Base-by-base conservation (phyloP, 139 green algal species). In the Eudorina sp. region DNA sequence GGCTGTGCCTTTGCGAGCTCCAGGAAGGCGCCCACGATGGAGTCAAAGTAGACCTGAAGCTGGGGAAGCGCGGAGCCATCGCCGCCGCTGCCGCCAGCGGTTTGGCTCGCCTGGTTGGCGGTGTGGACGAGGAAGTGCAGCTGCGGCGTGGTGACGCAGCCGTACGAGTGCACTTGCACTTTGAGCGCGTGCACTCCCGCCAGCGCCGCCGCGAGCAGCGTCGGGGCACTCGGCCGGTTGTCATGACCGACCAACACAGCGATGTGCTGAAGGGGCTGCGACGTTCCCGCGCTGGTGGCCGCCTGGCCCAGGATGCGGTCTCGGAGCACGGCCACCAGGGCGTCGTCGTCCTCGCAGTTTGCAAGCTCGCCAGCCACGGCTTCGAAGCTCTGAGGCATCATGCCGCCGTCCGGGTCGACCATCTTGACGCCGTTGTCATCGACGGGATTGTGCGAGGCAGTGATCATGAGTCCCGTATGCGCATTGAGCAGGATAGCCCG, bases 391-490 rank as follows among this genome's bases (percentile, higher is more conserved):
- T 90, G 90, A 7, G 85, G 90, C 62, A 98, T 87, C 96, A 98
- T 98, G 64, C 95, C 93, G 0, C 97, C 96, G 14, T 81, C 90
- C 4, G 95, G 95, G n/a, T 98, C 97, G 6, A 98, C 93, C 58
- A 99, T 92, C 89, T 99, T 99, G 36, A 99, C 95, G 38, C 98
- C 98, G 85, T 99, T 99, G 94, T 99, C 98, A 4, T 82, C 60
- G 19, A 92, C 95, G 3, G 97, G 97, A 90, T 99, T 99, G 92
- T 99, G 98, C 3, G 95, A 98, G 36, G 98, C 98, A 6, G 98
- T 99, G 68, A 99, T 94, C 92, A 99, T 96, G n/a, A 99, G 76
- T 25, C 98, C 98, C 29, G 94, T 96, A 31, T 86, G 84, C 29
- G 51, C 14, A 43, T 87, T n/a, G 53, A 88, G 55, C 77, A 89